phyloP scores from a whole-genome alignment of 2,329 filamentous ascomycete species.

The Paecilomyces niveus region DNA sequence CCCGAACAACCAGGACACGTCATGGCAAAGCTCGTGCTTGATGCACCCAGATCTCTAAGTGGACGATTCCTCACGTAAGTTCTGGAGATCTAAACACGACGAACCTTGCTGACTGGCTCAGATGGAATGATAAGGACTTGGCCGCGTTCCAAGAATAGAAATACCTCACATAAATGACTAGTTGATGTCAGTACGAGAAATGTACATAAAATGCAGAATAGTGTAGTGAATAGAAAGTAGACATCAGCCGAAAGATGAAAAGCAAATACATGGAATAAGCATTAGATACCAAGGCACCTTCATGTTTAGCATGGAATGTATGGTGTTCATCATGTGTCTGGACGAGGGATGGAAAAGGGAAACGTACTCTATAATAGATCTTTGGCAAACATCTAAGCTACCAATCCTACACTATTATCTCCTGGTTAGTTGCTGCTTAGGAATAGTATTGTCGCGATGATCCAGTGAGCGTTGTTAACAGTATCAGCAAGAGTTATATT shows the following conservation, averaged over 20 bases:
- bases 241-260: conserved; percentile 60
- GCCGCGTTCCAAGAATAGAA: conserved; percentile 34
- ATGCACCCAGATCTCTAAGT: conserved; percentile 59
- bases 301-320: conserved; percentile 60
- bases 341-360: conserved; percentile 7
- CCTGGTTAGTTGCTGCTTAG: background rate
- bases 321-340: conserved; percentile 44
- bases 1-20: conserved; percentile 81
- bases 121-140: conserved; percentile 41
- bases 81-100: background rate
- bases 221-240: conserved; percentile 11
- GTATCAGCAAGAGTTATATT: conserved; percentile 5
- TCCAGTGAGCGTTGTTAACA: background rate
- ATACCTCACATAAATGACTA: conserved; percentile 12
- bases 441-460: background rate
- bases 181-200: conserved; percentile 1
- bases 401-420: background rate
- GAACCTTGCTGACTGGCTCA: conserved; percentile 14
- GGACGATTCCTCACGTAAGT: conserved; percentile 60
- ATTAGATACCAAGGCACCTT: conserved; percentile 44
- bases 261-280: conserved; percentile 53
- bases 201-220: conserved; percentile 5
- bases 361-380: conserved; percentile 15
- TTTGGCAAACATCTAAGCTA: conserved; percentile 4
- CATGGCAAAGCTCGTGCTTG: conserved; percentile 69